phyloP scores from a whole-genome alignment of 495 filamentous ascomycete species.

The Lepidopterella palustris region DNA sequence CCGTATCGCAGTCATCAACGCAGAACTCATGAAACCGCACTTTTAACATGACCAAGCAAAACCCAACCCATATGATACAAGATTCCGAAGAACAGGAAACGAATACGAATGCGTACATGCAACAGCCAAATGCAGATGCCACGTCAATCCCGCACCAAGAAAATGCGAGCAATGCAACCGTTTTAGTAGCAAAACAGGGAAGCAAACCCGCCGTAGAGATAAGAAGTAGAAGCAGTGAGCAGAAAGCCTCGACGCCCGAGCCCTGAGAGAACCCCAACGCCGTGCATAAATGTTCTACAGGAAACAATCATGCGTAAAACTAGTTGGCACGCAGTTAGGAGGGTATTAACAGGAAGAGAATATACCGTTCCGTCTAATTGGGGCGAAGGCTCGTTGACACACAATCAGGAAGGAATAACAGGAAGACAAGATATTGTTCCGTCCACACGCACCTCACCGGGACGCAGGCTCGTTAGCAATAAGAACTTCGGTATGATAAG shows the following conservation, averaged over 20 bases:
- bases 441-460: neutral
- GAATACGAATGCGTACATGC: neutral
- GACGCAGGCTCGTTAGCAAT: neutral
- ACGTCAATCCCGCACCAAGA: neutral
- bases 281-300: slow-evolving; percentile 11
- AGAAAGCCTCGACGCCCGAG: slow-evolving; percentile 5
- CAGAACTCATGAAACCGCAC: neutral
- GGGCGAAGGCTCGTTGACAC: neutral
- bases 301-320: neutral
- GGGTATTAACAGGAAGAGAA: neutral
- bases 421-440: neutral
- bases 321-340: too few species aligned
- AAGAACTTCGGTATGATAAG: neutral
- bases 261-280: slow-evolving; percentile 16
- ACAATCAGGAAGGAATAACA: slow-evolving; percentile 2
- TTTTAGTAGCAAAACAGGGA: slow-evolving; percentile 1
- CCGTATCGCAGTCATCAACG: neutral
- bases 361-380: neutral
- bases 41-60: neutral
- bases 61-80: slow-evolving; percentile 5
- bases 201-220: neutral
- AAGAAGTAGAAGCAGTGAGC: slow-evolving; percentile 17
- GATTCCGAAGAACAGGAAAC: neutral
- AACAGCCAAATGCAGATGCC: neutral
- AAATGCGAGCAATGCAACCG: slow-evolving; percentile 7